Percentiles rank a stretch among this genome's conserved stretches.
Evolutionary conservation across 169 alveolate species (phyloP).

Genomic region (Sarcocystis neurona): DNA sequence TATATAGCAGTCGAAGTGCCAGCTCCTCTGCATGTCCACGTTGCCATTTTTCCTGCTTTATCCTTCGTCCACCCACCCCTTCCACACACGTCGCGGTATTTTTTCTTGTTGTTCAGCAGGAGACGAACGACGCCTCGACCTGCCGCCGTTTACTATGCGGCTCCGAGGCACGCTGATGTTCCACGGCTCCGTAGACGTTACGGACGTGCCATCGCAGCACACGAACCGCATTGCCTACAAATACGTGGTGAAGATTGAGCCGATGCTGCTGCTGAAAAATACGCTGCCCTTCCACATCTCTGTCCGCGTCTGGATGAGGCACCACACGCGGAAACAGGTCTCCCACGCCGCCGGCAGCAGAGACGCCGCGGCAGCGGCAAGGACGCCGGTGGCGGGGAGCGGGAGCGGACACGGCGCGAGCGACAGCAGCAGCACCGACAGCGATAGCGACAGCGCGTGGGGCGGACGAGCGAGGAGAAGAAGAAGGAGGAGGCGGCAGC

Average conservation of each 20-base stretch:
- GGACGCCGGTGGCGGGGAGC: background rate
- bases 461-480: background rate
- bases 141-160: slow-evolving; percentile 71
- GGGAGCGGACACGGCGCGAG: background rate
- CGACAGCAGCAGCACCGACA: background rate
- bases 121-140: slow-evolving; percentile 67
- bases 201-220: slow-evolving; percentile 74
- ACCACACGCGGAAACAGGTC: slow-evolving; percentile 7
- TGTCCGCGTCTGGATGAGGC: slow-evolving; percentile 66
- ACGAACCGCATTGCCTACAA: slow-evolving; percentile 72
- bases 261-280: slow-evolving; percentile 72
- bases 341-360: background rate
- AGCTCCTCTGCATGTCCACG: too few relatives aligned
- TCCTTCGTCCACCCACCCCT: too few relatives aligned
- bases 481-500: background rate
- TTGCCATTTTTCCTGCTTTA: too few relatives aligned
- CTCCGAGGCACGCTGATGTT: slow-evolving; percentile 70
- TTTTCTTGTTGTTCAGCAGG: slow-evolving; percentile 54
- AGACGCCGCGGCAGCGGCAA: background rate
- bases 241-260: slow-evolving; percentile 72
- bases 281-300: slow-evolving; percentile 75
- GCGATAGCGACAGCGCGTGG: background rate
- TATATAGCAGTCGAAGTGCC: too few relatives aligned
- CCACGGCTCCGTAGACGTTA: slow-evolving; percentile 69
- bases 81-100: too few relatives aligned